Percentiles rank a stretch among this genome's conserved stretches.
Conservation (phyloP, 768 basidiomycete genomes). For the Suillus subaureus region DNA sequence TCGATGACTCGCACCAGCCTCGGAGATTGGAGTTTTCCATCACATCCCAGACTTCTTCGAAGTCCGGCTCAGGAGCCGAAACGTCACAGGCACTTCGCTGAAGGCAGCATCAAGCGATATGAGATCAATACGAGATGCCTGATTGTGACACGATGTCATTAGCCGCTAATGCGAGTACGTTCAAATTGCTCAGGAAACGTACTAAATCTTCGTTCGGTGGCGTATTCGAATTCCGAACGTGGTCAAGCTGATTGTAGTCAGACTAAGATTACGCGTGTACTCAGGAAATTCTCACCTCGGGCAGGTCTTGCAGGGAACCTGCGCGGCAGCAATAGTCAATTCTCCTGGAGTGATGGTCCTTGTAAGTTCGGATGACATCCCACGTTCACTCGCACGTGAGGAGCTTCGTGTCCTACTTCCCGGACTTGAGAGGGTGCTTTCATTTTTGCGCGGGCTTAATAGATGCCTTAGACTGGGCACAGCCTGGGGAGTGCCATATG, state of each 20-base stretch:
- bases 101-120: slow-evolving; percentile 78
- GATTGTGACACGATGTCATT: slow-evolving; percentile 11
- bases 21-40: slow-evolving; percentile 48
- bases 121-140: slow-evolving; percentile 53
- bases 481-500: slow-evolving; percentile 66
- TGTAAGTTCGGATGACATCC: slow-evolving; percentile 27
- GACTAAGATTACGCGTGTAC: neutral
- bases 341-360: slow-evolving; percentile 35
- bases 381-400: slow-evolving; percentile 27
- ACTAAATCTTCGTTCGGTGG: slow-evolving; percentile 23
- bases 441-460: slow-evolving; percentile 32
- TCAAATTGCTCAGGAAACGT: slow-evolving; percentile 10
- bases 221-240: neutral
- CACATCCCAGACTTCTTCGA: slow-evolving; percentile 59
- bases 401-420: slow-evolving; percentile 34
- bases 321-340: slow-evolving; percentile 28
- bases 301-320: slow-evolving; percentile 13
- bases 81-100: slow-evolving; percentile 45
- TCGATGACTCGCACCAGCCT: slow-evolving; percentile 69
- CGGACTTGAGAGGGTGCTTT: slow-evolving; percentile 40
- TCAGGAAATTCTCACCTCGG: slow-evolving; percentile 21
- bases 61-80: slow-evolving; percentile 37
- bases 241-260: slow-evolving; percentile 7
- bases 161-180: slow-evolving; percentile 12
- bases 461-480: slow-evolving; percentile 45